Evolutionary conservation across 2,329 filamentous ascomycete species (phyloP), one percentile per base, ranked within the genome.

Genomic region (Gaeumannomyces sp.): DNA sequence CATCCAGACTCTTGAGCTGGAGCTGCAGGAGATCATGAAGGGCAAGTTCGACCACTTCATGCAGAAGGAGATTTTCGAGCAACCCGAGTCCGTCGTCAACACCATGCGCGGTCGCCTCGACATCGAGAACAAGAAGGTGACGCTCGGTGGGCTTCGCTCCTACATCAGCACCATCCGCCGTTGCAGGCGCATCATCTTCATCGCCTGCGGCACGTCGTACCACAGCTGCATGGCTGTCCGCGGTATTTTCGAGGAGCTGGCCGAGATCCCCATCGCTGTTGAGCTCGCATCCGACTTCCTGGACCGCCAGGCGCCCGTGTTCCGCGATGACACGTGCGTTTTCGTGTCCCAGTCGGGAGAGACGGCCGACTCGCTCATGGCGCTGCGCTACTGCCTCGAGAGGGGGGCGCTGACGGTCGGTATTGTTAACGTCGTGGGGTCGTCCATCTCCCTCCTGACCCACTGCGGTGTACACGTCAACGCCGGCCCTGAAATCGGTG

Each of bases 11-110:
- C 87, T 99, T 65, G 95, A 99, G 84, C 91, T 99, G 62, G 93
- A 99, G 84, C 89, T 99, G 69, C 95, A 99, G 83, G 93, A 99
- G 84, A 99, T 99, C 80, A 99, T 99, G 95, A 99, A 99, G 89
- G 95, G 95, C 79, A 96, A 95, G 77, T 99, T 98, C 80, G 95
- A 99, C 79, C 95, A 99, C 83, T 99, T 97, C 85, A 99, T 99
- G 95, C 95, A 99, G 79, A 99, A 99, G 88, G 95, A 99, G 79
- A 99, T 99, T 75, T 99, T 99, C 78, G 95, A 99, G 85, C 95
- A 99, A 84, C 95, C 95, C 75, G 95, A 99, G 81, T 99, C 95
- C 19, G 92, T 99, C 67, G 89, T 99, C 83, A 99, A 99, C 86
- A 97, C 95, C 71, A 99, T 99, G 95, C 92, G 95, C 88, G 95